Conservation (phyloP, 75 land plant genomes). For the Cunninghamia lanceolata region DNA sequence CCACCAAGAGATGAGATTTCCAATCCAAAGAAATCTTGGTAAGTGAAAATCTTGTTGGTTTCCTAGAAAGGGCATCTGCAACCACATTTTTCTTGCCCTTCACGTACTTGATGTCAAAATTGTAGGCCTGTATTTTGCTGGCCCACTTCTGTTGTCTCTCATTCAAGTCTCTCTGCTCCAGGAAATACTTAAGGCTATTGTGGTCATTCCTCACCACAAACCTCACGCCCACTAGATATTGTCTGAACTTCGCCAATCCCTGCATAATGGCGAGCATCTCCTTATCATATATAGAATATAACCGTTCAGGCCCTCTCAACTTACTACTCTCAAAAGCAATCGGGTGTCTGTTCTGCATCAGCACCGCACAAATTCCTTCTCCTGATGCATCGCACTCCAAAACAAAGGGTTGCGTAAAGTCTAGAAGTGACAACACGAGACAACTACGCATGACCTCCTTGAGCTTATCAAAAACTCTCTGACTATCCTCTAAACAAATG, state of each 20-base stretch:
- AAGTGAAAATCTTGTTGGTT: not conserved
- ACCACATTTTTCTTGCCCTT: constrained; percentile 9
- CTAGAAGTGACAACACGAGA: not conserved
- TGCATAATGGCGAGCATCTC: constrained; percentile 9
- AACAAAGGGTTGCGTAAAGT: not conserved
- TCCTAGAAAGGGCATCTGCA: constrained; percentile 10
- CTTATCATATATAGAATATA: constrained; percentile 6
- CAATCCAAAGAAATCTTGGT: not conserved
- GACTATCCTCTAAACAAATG: too few relatives aligned
- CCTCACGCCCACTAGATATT: not conserved
- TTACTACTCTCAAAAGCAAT: not conserved
- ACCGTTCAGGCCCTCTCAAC: not conserved
- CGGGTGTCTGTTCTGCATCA: constrained; percentile 3
- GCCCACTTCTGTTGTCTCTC: constrained; percentile 10
- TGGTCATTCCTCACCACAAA: not conserved
- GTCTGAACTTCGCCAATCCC: constrained; percentile 14
- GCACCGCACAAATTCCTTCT: not conserved
- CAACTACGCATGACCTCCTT: not conserved
- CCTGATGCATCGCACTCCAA: constrained; percentile 3
- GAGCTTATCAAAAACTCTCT: too few relatives aligned
- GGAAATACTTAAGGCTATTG: constrained; percentile 11
- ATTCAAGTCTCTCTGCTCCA: constrained; percentile 1
- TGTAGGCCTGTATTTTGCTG: not conserved
- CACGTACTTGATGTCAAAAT: not conserved
- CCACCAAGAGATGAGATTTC: not conserved